phyloP scores from a whole-genome alignment of 1,139 yeast genomes.

The Scheffersomyces lignicola region DNA sequence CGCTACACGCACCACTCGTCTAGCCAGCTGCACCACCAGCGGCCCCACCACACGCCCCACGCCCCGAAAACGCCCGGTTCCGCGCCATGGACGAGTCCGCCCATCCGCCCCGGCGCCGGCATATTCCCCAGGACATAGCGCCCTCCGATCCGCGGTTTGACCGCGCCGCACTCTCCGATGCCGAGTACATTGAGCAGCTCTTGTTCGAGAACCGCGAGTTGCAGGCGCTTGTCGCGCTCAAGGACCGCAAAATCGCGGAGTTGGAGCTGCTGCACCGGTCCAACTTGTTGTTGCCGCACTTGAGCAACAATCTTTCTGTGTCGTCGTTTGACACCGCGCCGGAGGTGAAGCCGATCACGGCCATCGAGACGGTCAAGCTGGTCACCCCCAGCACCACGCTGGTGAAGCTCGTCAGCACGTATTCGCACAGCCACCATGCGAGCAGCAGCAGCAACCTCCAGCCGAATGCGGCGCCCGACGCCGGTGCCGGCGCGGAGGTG shows the following conservation, averaged over 20 bases:
- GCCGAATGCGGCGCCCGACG: not conserved
- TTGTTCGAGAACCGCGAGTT: constrained; percentile 40
- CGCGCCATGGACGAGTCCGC: too few species aligned
- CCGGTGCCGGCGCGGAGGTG: not conserved
- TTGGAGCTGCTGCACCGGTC: not conserved
- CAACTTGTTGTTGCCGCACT: not conserved
- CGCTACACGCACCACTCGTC: too few species aligned
- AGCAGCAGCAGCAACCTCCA: not conserved
- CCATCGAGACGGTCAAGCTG: constrained; percentile 1
- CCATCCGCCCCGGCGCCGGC: too few species aligned
- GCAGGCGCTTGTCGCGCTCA: constrained; percentile 9
- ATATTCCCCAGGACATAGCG: constrained; percentile 11
- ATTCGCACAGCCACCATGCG: not conserved
- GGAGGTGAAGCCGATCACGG: constrained; percentile 12
- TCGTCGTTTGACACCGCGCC: constrained; percentile 7
- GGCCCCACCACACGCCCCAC: too few species aligned
- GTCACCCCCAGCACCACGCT: not conserved
- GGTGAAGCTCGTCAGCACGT: not conserved
- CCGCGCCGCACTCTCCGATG: constrained; percentile 28
- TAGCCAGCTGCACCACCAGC: too few species aligned
- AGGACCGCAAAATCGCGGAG: constrained; percentile 5
- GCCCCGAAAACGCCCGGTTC: too few species aligned
- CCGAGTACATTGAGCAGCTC: constrained; percentile 36
- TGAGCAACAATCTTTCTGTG: not conserved
- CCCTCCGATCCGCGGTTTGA: constrained; percentile 43